phyloP scores from a whole-genome alignment of 495 filamentous ascomycete species.

The Neurospora hispaniola region DNA sequence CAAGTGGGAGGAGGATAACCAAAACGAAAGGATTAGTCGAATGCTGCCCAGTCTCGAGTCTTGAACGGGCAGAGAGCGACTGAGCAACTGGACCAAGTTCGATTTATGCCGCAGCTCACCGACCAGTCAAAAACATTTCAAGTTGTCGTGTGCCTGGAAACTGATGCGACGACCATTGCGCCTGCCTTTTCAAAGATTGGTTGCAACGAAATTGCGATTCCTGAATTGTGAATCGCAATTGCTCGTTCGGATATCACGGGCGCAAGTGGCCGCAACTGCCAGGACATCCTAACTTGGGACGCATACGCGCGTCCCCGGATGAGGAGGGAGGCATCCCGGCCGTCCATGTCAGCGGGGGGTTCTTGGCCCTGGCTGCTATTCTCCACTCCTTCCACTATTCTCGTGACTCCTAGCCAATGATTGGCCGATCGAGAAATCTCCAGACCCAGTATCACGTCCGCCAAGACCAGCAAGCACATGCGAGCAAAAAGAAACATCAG shows the following conservation, averaged over 20 bases:
- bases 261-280: not conserved
- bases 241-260: not conserved
- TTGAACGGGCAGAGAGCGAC: not conserved
- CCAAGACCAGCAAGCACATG: not conserved
- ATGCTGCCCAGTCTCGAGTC: not conserved
- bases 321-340: not conserved
- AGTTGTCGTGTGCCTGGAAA: not conserved
- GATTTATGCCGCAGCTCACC: not conserved
- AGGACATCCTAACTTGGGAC: not conserved
- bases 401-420: not conserved
- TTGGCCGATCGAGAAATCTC: not conserved
- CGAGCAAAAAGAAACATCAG: not conserved
- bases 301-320: not conserved
- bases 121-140: not conserved
- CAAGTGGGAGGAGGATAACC: not conserved
- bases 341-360: not conserved
- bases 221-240: not conserved
- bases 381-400: not conserved
- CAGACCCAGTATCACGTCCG: not conserved
- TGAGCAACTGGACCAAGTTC: not conserved
- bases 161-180: not conserved
- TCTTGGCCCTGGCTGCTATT: not conserved
- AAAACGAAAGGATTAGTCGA: not conserved
- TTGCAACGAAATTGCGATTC: not conserved
- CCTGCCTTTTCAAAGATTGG: not conserved